Conservation (phyloP, 345 rosid genomes). For the Trapa bicornis region DNA sequence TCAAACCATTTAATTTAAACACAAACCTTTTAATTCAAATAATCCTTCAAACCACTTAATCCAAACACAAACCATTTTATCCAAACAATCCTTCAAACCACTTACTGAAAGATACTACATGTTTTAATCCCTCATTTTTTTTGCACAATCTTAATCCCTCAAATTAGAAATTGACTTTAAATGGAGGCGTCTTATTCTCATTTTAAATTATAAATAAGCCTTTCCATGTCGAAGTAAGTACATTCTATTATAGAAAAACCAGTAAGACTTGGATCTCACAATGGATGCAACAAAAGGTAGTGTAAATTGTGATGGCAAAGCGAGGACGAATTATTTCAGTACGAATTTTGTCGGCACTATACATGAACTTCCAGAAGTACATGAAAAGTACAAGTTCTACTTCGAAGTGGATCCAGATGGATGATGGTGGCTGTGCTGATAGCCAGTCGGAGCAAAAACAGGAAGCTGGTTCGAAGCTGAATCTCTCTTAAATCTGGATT, state of each 20-base stretch:
- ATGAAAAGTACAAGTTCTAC: conserved; percentile 11
- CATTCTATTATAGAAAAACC: background rate
- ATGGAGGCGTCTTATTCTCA: no score
- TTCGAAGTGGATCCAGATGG: conserved; percentile 31
- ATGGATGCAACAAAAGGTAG: background rate
- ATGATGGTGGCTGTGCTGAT: conserved; percentile 21
- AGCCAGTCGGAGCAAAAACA: conserved; percentile 66
- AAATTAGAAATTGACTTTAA: no score
- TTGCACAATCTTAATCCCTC: no score
- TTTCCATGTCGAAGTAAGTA: no score
- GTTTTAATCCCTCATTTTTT: no score
- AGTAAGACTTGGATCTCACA: background rate
- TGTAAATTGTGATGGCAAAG: background rate
- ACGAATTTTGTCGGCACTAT: background rate
- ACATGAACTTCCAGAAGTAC: background rate
- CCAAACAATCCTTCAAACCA: no score
- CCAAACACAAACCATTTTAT: no score
- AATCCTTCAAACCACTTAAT: no score
- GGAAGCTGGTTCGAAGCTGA: conserved; percentile 84
- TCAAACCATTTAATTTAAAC: no score
- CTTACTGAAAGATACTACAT: no score
- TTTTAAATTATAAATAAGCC: no score
- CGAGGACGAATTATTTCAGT: background rate
- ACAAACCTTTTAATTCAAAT: no score
- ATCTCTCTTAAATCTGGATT: conserved; percentile 78